These are phyloP conservation scores for Sarcodon aspratus DNA, from an alignment of 768 basidiomycete species.

Conservation along the genomic window DNA sequence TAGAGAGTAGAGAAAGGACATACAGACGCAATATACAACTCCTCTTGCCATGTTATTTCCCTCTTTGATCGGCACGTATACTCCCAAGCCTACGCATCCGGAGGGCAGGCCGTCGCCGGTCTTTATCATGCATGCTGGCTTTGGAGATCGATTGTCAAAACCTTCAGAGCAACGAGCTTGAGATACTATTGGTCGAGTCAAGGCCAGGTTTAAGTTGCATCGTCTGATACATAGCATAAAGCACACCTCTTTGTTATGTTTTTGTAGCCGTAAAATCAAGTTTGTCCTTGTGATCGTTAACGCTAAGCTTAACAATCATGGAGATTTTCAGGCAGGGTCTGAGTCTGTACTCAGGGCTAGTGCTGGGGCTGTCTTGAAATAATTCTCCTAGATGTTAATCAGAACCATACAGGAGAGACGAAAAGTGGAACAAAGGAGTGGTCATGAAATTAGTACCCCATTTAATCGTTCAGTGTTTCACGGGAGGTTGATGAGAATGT, in stretches of 20 bases:
- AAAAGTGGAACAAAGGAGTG: conserved; percentile 91
- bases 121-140: too few species aligned
- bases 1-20: too few species aligned
- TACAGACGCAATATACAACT: too few species aligned
- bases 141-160: too few species aligned
- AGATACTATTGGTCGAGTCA: too few species aligned
- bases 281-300: conserved; percentile 70
- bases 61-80: too few species aligned
- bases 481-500: conserved; percentile 75
- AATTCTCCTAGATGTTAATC: conserved; percentile 64
- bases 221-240: not conserved
- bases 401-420: conserved; percentile 25
- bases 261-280: conserved; percentile 67
- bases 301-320: conserved; percentile 84
- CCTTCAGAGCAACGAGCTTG: too few species aligned
- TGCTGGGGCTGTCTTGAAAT: conserved; percentile 74
- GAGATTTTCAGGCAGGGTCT: conserved; percentile 52
- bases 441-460: conserved; percentile 95
- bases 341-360: conserved; percentile 39
- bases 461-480: conserved; percentile 81
- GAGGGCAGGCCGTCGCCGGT: too few species aligned
- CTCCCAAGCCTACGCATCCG: too few species aligned
- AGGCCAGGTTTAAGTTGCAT: too few species aligned
- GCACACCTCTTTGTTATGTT: conserved; percentile 68
- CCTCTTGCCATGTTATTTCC: too few species aligned